phyloP scores from a whole-genome alignment of 768 basidiomycete genomes.

The Boletus huronensis region DNA sequence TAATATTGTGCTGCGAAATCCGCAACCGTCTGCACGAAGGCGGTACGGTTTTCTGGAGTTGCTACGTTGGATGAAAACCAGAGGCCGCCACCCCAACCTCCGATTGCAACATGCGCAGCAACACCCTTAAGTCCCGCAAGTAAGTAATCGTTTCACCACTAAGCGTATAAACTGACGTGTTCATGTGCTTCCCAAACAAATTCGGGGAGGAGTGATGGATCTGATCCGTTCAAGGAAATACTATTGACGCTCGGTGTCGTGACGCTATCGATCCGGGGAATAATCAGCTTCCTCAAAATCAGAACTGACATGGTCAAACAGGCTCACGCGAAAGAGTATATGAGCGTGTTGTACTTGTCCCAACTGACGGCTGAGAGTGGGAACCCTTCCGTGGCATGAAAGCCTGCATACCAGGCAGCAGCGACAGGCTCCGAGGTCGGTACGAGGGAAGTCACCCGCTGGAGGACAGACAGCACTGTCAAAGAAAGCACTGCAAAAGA shows the following conservation, averaged over 20 bases:
- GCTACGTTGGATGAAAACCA: constrained; percentile 63
- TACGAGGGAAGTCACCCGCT: not conserved
- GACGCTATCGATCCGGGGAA: constrained; percentile 22
- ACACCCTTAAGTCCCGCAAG: constrained; percentile 41
- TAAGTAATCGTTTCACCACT: not conserved
- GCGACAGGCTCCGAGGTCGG: constrained; percentile 31
- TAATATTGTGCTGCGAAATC: constrained; percentile 51
- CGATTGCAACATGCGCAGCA: constrained; percentile 57
- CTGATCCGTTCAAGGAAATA: constrained; percentile 39
- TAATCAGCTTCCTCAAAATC: not conserved
- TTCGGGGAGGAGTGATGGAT: constrained; percentile 47
- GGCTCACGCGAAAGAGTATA: constrained; percentile 63
- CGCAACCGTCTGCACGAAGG: constrained; percentile 56
- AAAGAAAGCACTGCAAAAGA: not conserved
- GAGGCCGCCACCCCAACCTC: constrained; percentile 65
- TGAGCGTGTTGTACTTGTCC: constrained; percentile 69
- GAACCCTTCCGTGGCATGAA: constrained; percentile 51
- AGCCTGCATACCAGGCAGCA: constrained; percentile 65
- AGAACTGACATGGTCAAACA: not conserved
- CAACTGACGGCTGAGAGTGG: constrained; percentile 56
- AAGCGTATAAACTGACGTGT: constrained; percentile 26
- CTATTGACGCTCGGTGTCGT: constrained; percentile 33
- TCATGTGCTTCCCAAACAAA: constrained; percentile 49
- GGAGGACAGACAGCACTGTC: constrained; percentile 1
- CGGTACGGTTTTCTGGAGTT: constrained; percentile 53